phyloP scores from a whole-genome alignment of 116 monocot species.

The Zostera marina region DNA sequence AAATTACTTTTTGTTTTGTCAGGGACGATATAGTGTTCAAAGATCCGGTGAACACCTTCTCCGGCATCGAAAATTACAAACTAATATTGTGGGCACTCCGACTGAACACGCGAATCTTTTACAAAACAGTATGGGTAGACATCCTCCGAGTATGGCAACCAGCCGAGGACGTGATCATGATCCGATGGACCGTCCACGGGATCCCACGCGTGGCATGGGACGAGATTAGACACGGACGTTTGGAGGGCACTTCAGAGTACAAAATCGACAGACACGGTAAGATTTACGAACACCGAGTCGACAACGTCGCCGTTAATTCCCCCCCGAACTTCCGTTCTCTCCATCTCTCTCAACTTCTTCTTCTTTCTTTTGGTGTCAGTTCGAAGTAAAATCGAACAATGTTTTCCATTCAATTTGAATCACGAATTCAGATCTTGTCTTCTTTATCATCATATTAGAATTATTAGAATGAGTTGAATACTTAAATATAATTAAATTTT shows the following conservation, averaged over 20 bases:
- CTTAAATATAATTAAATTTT: too few relatives aligned
- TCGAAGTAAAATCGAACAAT: too few relatives aligned
- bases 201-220: slow-evolving; percentile 73
- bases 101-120: slow-evolving; percentile 33
- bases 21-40: slow-evolving; percentile 86
- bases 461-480: too few relatives aligned
- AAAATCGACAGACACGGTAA: slow-evolving; percentile 77
- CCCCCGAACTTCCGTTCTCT: slow-evolving; percentile 41
- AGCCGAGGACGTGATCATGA: slow-evolving; percentile 51
- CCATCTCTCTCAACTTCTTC: slow-evolving; percentile 33
- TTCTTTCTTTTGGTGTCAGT: slow-evolving; percentile 35
- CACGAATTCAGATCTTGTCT: slow-evolving; percentile 29
- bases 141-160: slow-evolving; percentile 82
- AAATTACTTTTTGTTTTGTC: not conserved
- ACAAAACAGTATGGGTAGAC: slow-evolving; percentile 53
- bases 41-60: slow-evolving; percentile 61
- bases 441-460: not conserved
- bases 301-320: slow-evolving; percentile 50
- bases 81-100: slow-evolving; percentile 44
- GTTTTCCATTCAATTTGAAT: slow-evolving; percentile 47
- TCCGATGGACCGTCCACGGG: slow-evolving; percentile 72
- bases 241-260: slow-evolving; percentile 68
- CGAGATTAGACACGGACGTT: slow-evolving; percentile 29
- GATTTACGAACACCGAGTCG: slow-evolving; percentile 66
- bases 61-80: slow-evolving; percentile 61